Evolutionary conservation across 2,329 filamentous ascomycete species (phyloP), one percentile per base, ranked within the genome.

Genomic region (Cytospora piceicola): DNA sequence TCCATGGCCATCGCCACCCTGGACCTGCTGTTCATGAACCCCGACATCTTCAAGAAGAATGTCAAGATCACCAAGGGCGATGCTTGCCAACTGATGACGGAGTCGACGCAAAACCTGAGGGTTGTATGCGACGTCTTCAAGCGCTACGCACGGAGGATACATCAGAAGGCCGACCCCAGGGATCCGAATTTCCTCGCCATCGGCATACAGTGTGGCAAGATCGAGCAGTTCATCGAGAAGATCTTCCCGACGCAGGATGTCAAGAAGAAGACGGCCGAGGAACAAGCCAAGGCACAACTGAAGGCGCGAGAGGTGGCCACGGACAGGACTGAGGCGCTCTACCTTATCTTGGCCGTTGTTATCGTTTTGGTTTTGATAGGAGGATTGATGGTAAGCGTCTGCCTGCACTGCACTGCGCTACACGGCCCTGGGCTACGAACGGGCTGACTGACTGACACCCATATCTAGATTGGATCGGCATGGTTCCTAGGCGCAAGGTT

Each of bases 61-160:
- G 82, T 99, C 80, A 99, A 99, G 59, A 97, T 99, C 78, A 94
- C 92, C 65, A 98, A 97, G 81, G 95, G 95, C 36, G 88, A 94
- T 71, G 94, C 95, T 46, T 98, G 95, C 77, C 84, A 90, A 71
- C 82, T 98, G 72, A 98, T 99, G 95, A 85, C 89, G 68, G 88
- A 97, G 73, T 96, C 92, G 14, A 96, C 94, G 8, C 94, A 98
- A 76, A 97, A 97, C 76, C 83, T 98, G 60, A 84, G 85, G 63
- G 82, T 91, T 1, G 87, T 96, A 5, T 96, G 91, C 75, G 89
- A 93, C 7, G 86, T 93, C 15, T 98, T 98, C 83, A 86, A 87
- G 73, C 83, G 79, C 71, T 96, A 96, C 73, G 83, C 87, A 11
- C 88, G 91, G 71, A 88, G 86, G 77, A 98, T 99, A 77, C 90